Evolutionary conservation across 2,329 filamentous ascomycete species (phyloP), one percentile per base, ranked within the genome.

Genomic region (Trichoderma citrinoviride): DNA sequence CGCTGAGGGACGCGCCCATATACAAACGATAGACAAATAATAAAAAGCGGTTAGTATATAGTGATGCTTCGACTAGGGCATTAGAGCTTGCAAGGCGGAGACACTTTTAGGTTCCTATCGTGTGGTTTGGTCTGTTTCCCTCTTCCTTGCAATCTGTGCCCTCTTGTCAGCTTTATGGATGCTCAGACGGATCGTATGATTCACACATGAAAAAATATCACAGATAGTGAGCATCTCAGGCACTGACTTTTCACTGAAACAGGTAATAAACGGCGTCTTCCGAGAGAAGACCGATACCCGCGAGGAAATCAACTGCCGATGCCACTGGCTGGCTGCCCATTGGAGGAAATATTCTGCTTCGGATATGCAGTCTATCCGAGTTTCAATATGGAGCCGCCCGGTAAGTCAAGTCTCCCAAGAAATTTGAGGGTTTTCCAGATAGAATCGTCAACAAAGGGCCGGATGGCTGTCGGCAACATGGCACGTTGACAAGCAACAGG

Each of bases 281-380:
- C 27, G 14, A 14, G 7, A 23, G 33, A 17, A 25, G 17, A 23
- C n/a, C 29, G 17, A 14, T 40, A 23, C 19, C 17, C 17, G 29
- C n/a, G 33, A 23, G 33, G 52, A 37, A 40, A 41, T 23, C 12
- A 54, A 23, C 52, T 40, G 52, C 33, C 33, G 33, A 53, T 50
- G 47, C 15, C 15, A 17, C 10, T 33, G 25, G 6, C 17, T 10
- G 19, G 8, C 1, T 25, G 29, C 7, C 29, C 15, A 61, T 61
- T 61, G 57, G 57, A 61, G 57, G 57, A 61, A 43, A 52, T 52
- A 43, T 41, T 49, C 19, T 52, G 25, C 5, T 19, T 56, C 47
- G n/a, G 44, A 37, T 27, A 21, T 52, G 46, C 57, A 50, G 2
- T 23, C 49, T 23, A 23, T 52, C 23, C 19, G 19, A 29, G 21